A percentile compares a stretch with the other conserved stretches of the same genome.
Conservation (phyloP, 345 rosid species). For the Iberis pinnata region DNA sequence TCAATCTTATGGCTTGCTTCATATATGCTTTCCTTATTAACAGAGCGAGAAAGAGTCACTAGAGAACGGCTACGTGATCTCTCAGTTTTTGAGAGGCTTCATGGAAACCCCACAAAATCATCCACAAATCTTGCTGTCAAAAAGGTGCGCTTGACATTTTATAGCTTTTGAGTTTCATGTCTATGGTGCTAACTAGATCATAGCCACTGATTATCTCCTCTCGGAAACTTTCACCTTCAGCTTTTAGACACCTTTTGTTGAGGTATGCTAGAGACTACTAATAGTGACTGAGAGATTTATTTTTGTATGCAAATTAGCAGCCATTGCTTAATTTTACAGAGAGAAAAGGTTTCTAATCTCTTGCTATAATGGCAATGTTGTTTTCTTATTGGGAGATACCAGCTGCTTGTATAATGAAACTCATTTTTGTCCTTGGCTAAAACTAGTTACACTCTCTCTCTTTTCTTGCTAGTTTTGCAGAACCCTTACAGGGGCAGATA, state of each 20-base stretch:
- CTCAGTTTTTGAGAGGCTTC: slow-evolving; percentile 70
- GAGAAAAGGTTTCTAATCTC: no score
- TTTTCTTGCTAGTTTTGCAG: slow-evolving; percentile 71
- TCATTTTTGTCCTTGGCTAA: not conserved
- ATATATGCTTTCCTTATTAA: not conserved
- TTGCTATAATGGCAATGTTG: no score
- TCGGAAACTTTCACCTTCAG: not conserved
- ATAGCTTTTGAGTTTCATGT: slow-evolving; percentile 1
- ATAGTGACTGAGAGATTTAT: not conserved
- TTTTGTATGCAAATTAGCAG: not conserved
- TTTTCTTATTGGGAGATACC: not conserved
- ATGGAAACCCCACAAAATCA: slow-evolving; percentile 65
- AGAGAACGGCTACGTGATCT: slow-evolving; percentile 74
- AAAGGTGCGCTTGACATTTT: slow-evolving; percentile 45
- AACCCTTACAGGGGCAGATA: slow-evolving; percentile 55
- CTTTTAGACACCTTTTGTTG: not conserved
- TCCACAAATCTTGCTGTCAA: slow-evolving; percentile 69
- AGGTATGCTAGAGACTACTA: not conserved
- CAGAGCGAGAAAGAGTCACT: slow-evolving; percentile 66
- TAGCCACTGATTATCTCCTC: not conserved
- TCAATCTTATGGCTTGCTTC: not conserved
- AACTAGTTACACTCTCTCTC: slow-evolving; percentile 8
- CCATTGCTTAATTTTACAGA: no score
- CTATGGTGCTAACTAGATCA: not conserved
- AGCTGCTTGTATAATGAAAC: not conserved